phyloP scores from a whole-genome alignment of 108 stramenopile genomes.

The Schizochytrium sp. region DNA sequence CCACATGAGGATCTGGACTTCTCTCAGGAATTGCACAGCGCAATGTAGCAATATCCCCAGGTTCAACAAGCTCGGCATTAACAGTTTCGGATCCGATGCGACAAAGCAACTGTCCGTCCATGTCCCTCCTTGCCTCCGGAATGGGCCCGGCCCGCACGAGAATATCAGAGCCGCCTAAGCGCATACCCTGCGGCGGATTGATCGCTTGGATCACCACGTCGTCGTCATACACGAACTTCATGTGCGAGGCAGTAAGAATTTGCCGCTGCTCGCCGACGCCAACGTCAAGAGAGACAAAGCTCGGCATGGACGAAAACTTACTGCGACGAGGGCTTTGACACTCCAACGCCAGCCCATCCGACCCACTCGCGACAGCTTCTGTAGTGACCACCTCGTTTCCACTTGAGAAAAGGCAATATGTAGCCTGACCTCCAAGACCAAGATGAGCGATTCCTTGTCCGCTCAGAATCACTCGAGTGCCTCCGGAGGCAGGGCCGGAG shows the following conservation, averaged over 20 bases:
- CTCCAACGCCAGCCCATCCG: too few relatives aligned
- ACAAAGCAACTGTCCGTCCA: neutral
- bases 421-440: neutral
- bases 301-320: neutral
- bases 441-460: neutral
- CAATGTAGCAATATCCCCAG: neutral
- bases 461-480: neutral
- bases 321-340: neutral
- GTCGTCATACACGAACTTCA: neutral
- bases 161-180: neutral
- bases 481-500: neutral
- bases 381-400: too few relatives aligned
- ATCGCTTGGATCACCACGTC: neutral
- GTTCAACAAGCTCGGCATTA: neutral
- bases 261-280: neutral
- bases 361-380: neutral
- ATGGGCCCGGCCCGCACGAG: neutral
- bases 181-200: neutral
- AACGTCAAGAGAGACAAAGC: neutral
- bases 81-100: neutral
- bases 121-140: neutral
- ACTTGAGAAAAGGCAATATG: neutral
- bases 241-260: neutral
- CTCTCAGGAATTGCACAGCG: neutral
- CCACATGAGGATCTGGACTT: neutral